Percentiles rank a stretch among this genome's conserved stretches.
Conservation (phyloP, 176 grass and related monocot genomes). For the Pontederia crassipes region DNA sequence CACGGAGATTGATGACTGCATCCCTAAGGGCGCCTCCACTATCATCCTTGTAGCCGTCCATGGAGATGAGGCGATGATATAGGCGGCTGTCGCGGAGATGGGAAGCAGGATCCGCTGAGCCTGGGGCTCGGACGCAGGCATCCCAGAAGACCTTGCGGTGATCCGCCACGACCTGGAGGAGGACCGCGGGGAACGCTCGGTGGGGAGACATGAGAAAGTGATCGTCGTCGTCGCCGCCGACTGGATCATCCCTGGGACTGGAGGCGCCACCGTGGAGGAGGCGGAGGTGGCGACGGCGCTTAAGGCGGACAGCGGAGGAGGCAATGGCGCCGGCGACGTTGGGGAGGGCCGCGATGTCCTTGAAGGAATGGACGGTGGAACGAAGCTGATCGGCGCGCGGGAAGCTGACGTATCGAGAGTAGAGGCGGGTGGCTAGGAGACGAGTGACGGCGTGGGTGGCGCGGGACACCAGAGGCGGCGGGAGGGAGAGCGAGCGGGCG, state of each 20-base stretch:
- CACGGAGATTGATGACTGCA: neutral
- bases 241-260: neutral
- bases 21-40: neutral
- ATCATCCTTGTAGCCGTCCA: neutral
- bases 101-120: slow-evolving; percentile 15
- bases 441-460: slow-evolving; percentile 13
- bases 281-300: neutral
- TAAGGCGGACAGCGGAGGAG: slow-evolving; percentile 14
- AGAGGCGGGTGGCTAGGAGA: slow-evolving; percentile 16
- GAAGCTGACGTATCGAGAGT: slow-evolving; percentile 14
- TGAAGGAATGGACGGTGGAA: slow-evolving; percentile 4
- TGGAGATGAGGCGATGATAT: neutral
- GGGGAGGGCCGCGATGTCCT: slow-evolving; percentile 8
- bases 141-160: slow-evolving; percentile 21
- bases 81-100: slow-evolving; percentile 13
- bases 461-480: slow-evolving; percentile 6
- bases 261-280: neutral
- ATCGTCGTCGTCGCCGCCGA: neutral
- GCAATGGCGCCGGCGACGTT: slow-evolving; percentile 10
- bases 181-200: slow-evolving; percentile 7
- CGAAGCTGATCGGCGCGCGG: slow-evolving; percentile 5
- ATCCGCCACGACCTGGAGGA: slow-evolving; percentile 11
- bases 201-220: neutral
- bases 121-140: slow-evolving; percentile 15
- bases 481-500: slow-evolving; percentile 1